Evolutionary conservation across 148 eudicot species (phyloP).

Genomic region (Selenicereus undatus): DNA sequence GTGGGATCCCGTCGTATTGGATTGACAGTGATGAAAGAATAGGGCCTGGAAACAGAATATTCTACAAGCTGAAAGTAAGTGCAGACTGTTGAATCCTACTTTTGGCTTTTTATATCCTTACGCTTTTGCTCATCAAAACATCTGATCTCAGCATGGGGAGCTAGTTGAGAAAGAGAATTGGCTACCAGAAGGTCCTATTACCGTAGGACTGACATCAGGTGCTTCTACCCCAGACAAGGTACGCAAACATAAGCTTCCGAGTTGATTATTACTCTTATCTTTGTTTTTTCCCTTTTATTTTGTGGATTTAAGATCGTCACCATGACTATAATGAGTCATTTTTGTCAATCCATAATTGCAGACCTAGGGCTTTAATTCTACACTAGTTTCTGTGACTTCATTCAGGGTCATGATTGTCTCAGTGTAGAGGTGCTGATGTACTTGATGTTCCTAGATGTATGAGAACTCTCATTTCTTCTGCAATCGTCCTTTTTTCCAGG

Average conservation of each 20-base stretch:
- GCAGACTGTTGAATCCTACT: background rate
- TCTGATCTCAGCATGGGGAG: constrained; percentile 79
- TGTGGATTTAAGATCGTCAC: background rate
- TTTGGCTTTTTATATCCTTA: background rate
- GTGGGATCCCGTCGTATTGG: constrained; percentile 96
- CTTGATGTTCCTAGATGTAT: background rate
- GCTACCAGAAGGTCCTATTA: constrained; percentile 87
- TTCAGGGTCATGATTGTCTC: constrained; percentile 3
- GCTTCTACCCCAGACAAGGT: constrained; percentile 99
- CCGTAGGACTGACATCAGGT: constrained; percentile 83
- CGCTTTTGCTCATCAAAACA: constrained; percentile 12
- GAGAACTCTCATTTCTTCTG: background rate
- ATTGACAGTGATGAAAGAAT: constrained; percentile 78
- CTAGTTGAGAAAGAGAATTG: constrained; percentile 87
- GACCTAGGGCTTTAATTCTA: background rate
- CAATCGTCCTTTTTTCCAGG: constrained; percentile 35
- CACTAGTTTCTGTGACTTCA: background rate
- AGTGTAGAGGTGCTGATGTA: background rate
- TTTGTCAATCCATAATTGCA: too few species aligned
- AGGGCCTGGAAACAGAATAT: constrained; percentile 89
- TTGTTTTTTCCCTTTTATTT: background rate
- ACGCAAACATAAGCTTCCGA: background rate
- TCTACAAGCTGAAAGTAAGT: constrained; percentile 66
- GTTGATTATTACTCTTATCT: background rate
- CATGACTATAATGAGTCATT: background rate